Conservation (phyloP, 2,329 filamentous ascomycete genomes). For the Tricladium varicosporioides region DNA sequence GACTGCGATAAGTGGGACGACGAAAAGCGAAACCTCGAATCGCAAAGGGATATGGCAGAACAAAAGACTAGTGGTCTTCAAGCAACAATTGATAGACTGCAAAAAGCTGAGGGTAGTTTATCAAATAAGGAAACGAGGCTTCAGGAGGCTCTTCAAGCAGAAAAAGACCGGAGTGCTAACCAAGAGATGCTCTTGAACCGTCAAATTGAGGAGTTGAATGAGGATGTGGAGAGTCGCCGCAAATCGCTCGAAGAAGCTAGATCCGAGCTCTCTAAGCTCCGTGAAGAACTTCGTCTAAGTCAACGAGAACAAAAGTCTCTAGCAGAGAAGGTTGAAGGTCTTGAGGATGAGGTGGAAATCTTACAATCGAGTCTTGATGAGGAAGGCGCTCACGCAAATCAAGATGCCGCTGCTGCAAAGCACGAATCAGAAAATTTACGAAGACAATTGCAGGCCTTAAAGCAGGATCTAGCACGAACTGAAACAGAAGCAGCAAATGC, state of each 20-base stretch:
- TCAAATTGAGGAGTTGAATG: conserved; percentile 74
- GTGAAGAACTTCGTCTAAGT: conserved; percentile 68
- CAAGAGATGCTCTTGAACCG: conserved; percentile 68
- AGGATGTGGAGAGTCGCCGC: conserved; percentile 67
- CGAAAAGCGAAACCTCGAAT: conserved; percentile 61
- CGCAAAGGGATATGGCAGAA: conserved; percentile 64
- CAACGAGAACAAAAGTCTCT: conserved; percentile 62
- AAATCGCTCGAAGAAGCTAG: conserved; percentile 63
- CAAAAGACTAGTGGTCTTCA: conserved; percentile 67
- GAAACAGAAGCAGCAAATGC: conserved; percentile 29
- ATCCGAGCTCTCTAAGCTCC: conserved; percentile 62
- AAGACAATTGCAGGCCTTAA: conserved; percentile 41
- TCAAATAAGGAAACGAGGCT: conserved; percentile 67
- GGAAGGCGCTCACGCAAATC: conserved; percentile 58
- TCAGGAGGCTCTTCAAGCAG: conserved; percentile 66
- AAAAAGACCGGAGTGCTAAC: conserved; percentile 67
- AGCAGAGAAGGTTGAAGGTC: conserved; percentile 61
- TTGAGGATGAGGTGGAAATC: conserved; percentile 77
- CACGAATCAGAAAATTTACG: conserved; percentile 41
- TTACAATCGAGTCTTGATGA: conserved; percentile 57
- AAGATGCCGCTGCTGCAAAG: conserved; percentile 44
- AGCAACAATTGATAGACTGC: conserved; percentile 67
- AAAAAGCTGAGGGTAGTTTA: conserved; percentile 64
- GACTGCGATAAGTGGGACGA: conserved; percentile 73
- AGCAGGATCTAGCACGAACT: conserved; percentile 33